These are phyloP conservation scores for Backusella westeae DNA, from an alignment of 192 early-diverging fungal genomes.

Conservation along the genomic window DNA sequence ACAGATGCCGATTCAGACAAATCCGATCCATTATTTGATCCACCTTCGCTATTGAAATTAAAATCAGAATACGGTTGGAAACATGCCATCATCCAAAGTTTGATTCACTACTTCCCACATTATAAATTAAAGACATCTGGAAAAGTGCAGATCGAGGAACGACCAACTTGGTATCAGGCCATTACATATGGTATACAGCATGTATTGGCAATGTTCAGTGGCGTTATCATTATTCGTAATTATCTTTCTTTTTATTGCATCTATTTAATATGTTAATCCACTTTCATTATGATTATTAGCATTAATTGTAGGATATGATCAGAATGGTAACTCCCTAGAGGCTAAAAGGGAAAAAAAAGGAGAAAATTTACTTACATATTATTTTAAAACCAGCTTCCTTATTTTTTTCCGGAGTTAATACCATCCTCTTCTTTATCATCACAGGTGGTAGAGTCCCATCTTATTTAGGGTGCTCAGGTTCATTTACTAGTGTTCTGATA, in stretches of 20 bases:
- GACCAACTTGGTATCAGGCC: constrained; percentile 25
- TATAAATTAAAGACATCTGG: constrained; percentile 31
- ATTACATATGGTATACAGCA: constrained; percentile 50
- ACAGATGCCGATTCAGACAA: background rate
- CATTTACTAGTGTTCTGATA: constrained; percentile 43
- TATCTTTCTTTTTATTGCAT: background rate
- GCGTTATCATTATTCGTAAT: constrained; percentile 40
- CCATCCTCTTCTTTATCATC: constrained; percentile 48
- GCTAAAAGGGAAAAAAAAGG: background rate
- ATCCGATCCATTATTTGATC: background rate
- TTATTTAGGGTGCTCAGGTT: constrained; percentile 53
- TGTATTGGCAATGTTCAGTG: constrained; percentile 57
- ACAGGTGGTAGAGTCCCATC: constrained; percentile 53
- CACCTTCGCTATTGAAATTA: background rate
- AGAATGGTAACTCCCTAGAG: constrained; percentile 31
- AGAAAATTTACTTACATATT: background rate
- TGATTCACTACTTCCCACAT: constrained; percentile 28
- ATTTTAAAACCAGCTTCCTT: constrained; percentile 31
- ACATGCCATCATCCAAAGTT: background rate
- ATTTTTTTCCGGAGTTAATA: constrained; percentile 53
- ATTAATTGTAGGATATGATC: constrained; percentile 42
- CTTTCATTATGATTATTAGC: constrained; percentile 18
- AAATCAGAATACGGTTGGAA: background rate
- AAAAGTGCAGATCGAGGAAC: constrained; percentile 32
- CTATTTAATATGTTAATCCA: background rate